Evolutionary conservation across 345 rosid species (phyloP).

Genomic region (Leavenworthia alabamica): DNA sequence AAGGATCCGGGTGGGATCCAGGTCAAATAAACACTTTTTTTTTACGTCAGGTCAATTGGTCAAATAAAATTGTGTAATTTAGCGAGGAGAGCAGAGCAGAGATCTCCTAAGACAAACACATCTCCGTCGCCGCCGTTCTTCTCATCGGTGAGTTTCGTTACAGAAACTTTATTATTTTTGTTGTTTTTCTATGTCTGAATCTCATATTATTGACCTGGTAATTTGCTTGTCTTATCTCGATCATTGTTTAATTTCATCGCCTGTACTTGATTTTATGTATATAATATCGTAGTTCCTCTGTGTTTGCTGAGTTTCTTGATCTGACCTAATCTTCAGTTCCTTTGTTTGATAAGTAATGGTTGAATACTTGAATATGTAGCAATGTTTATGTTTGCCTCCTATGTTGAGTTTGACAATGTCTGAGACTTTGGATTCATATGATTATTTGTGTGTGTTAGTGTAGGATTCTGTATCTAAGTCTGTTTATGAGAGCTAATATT

Average conservation of each 20-base stretch:
- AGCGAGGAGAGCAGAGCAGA: not conserved
- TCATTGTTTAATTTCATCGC: not conserved
- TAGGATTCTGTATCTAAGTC: not conserved
- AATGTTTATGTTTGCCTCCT: not conserved
- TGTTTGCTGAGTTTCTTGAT: not conserved
- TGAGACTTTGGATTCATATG: not conserved
- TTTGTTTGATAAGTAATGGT: not conserved
- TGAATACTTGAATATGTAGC: not conserved
- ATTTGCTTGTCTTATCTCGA: not conserved
- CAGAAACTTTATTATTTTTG: not conserved
- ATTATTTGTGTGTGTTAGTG: not conserved
- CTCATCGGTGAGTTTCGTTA: conserved; percentile 13
- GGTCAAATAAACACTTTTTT: too few relatives aligned
- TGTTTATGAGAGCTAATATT: not conserved
- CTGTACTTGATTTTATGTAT: not conserved
- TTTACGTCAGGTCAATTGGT: too few relatives aligned
- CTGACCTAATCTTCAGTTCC: not conserved
- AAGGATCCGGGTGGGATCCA: not conserved
- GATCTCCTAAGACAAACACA: not conserved
- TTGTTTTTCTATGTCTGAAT: not conserved
- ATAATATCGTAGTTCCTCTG: not conserved
- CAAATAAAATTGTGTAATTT: too few relatives aligned
- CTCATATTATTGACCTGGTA: not conserved
- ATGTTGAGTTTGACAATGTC: not conserved
- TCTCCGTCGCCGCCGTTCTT: not conserved